A percentile compares a stretch with the other conserved stretches of the same genome.
Evolutionary conservation across 2,329 filamentous ascomycete species (phyloP).

Genomic region (Alternaria atra): DNA sequence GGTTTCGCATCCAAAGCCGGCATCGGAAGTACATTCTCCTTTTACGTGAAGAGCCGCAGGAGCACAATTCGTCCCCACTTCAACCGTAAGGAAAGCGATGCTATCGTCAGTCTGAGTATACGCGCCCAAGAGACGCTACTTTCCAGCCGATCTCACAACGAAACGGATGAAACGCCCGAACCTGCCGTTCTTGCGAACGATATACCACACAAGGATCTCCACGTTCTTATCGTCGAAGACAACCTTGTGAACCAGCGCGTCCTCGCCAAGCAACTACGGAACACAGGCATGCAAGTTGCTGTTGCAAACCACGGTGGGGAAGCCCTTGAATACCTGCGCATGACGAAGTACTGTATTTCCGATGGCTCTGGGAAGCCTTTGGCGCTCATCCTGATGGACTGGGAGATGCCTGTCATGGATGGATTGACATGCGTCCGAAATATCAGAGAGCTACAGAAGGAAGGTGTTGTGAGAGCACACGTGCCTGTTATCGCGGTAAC

Average conservation of each 20-base stretch:
- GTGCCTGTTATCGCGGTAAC: conserved; percentile 47
- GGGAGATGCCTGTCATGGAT: conserved; percentile 49
- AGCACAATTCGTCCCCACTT: conserved; percentile 4
- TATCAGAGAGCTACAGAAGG: conserved; percentile 38
- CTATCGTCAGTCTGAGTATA: conserved; percentile 18
- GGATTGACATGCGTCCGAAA: conserved; percentile 36
- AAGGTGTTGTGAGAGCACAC: conserved; percentile 31
- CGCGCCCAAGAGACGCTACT: conserved; percentile 19
- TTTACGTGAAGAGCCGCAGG: conserved; percentile 41
- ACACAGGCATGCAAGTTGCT: conserved; percentile 47
- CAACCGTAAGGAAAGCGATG: conserved; percentile 15
- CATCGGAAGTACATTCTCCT: conserved; percentile 44
- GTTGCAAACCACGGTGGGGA: conserved; percentile 53
- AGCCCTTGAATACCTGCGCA: conserved; percentile 47
- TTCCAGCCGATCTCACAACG: conserved; percentile 15
- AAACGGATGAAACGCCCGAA: not conserved
- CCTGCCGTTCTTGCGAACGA: not conserved
- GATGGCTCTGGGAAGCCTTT: conserved; percentile 22
- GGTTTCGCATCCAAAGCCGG: conserved; percentile 35
- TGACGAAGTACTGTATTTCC: conserved; percentile 31
- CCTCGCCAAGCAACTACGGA: conserved; percentile 50
- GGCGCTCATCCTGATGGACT: conserved; percentile 43
- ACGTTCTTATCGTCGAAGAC: conserved; percentile 49
- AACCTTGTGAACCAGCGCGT: conserved; percentile 55
- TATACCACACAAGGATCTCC: conserved; percentile 18